Conservation (phyloP, 75 land plant species). For the Picea glauca region DNA sequence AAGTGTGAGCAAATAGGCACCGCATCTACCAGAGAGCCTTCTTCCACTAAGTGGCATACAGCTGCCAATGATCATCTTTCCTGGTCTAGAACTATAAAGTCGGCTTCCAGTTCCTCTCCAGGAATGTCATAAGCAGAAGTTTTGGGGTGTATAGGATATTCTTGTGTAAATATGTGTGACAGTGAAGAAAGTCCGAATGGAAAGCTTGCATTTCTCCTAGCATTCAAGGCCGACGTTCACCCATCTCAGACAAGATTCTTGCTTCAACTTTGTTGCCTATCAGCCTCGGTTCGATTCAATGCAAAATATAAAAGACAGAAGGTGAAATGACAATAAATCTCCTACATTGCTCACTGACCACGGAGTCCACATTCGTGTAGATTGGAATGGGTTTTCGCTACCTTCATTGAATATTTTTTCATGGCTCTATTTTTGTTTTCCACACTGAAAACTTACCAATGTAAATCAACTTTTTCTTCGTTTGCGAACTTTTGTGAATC, state of each 20-base stretch:
- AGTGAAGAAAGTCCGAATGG: not conserved
- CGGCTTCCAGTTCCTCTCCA: no score
- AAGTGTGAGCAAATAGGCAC: no score
- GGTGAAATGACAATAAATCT: no score
- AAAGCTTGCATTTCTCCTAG: not conserved
- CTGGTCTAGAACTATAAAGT: not conserved
- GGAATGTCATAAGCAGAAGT: not conserved
- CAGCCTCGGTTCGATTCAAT: not conserved
- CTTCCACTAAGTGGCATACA: not conserved
- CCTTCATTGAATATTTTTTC: no score
- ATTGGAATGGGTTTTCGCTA: no score
- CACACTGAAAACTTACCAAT: no score
- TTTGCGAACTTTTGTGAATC: no score
- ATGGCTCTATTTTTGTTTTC: no score
- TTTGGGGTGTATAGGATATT: not conserved
- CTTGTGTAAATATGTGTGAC: not conserved
- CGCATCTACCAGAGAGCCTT: no score
- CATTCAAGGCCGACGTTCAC: not conserved
- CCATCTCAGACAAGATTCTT: not conserved
- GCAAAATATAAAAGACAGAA: not conserved
- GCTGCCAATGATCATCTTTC: not conserved
- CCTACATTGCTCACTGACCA: no score
- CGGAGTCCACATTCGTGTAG: no score
- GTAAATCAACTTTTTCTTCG: no score
- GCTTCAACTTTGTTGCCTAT: not conserved